Percentiles rank a stretch among this genome's conserved stretches.
Conservation (phyloP, 2,329 filamentous ascomycete genomes). For the Harringtonia aguacate region DNA sequence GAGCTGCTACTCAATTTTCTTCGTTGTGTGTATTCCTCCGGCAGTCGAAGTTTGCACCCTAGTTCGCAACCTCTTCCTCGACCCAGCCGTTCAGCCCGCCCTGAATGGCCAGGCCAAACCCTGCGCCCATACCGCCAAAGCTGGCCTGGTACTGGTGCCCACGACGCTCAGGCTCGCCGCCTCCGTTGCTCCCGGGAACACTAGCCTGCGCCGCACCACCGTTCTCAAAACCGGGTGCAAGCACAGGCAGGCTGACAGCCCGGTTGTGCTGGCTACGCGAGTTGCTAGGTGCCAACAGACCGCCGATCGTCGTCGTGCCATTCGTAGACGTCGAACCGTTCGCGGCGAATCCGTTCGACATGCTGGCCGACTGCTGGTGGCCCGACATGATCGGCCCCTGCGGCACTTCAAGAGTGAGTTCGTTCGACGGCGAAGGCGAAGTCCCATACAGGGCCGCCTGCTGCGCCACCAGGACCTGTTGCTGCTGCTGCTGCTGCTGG, state of each 20-base stretch:
- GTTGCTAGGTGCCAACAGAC: slow-evolving; percentile 63
- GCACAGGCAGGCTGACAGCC: slow-evolving; percentile 75
- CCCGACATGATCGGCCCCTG: slow-evolving; percentile 45
- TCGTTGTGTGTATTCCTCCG: too few relatives aligned
- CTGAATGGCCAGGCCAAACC: slow-evolving; percentile 51
- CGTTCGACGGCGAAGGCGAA: slow-evolving; percentile 48
- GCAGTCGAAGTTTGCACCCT: slow-evolving; percentile 12
- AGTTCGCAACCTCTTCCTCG: slow-evolving; percentile 55
- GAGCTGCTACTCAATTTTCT: slow-evolving; percentile 4
- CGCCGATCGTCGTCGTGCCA: slow-evolving; percentile 60
- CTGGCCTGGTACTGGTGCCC: slow-evolving; percentile 58
- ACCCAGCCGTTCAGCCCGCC: slow-evolving; percentile 57
- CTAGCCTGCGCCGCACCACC: slow-evolving; percentile 41
- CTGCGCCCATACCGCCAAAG: slow-evolving; percentile 48
- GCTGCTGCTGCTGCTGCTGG: slow-evolving; percentile 64
- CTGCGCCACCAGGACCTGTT: slow-evolving; percentile 60
- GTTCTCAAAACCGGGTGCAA: slow-evolving; percentile 54
- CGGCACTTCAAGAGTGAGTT: slow-evolving; percentile 47
- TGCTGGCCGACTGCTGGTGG: slow-evolving; percentile 56
- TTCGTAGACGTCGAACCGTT: slow-evolving; percentile 32
- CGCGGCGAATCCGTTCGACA: slow-evolving; percentile 51
- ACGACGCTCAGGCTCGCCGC: slow-evolving; percentile 42
- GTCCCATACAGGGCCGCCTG: slow-evolving; percentile 75
- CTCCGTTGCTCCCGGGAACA: slow-evolving; percentile 30
- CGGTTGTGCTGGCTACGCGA: slow-evolving; percentile 57